A percentile compares a stretch with the other conserved stretches of the same genome.
Evolutionary conservation across 1,139 yeast genomes (phyloP).

Genomic region (Barnettozyma hawaiiensis): DNA sequence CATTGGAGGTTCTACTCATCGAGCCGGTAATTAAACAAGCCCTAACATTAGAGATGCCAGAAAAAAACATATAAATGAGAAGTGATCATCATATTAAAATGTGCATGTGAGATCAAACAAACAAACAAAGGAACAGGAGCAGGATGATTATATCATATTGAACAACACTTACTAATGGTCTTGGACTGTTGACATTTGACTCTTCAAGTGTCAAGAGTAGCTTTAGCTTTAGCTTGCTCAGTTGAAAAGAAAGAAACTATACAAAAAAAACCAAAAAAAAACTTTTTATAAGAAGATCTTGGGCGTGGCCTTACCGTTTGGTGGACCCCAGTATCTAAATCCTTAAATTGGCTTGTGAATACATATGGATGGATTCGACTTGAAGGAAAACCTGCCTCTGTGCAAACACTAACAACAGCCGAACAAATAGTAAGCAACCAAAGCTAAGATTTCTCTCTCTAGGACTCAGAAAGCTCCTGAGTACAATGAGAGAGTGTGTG

Average conservation of each 20-base stretch:
- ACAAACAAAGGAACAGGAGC: no score
- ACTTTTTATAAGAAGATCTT: background rate
- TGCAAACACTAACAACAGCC: no score
- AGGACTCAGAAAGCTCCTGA: no score
- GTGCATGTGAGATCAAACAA: no score
- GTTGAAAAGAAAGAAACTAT: background rate
- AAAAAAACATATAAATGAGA: slow-evolving; percentile 26
- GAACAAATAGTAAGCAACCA: no score
- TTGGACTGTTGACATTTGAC: slow-evolving; percentile 2
- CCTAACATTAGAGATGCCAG: slow-evolving; percentile 31
- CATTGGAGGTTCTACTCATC: slow-evolving; percentile 26
- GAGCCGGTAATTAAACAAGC: slow-evolving; percentile 29
- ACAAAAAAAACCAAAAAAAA: no score
- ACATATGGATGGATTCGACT: no score
- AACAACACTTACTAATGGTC: background rate
- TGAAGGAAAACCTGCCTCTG: no score
- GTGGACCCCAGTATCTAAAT: no score
- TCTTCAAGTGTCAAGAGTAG: slow-evolving; percentile 1
- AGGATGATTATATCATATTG: background rate
- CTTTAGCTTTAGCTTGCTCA: background rate
- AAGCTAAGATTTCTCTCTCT: no score
- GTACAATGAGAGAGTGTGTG: no score
- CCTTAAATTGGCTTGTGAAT: no score
- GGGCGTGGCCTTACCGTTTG: slow-evolving; percentile 1
- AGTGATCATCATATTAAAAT: slow-evolving; percentile 20